phyloP scores from a whole-genome alignment of 192 early-diverging fungal genomes.

The Bifiguratus adelaidae region DNA sequence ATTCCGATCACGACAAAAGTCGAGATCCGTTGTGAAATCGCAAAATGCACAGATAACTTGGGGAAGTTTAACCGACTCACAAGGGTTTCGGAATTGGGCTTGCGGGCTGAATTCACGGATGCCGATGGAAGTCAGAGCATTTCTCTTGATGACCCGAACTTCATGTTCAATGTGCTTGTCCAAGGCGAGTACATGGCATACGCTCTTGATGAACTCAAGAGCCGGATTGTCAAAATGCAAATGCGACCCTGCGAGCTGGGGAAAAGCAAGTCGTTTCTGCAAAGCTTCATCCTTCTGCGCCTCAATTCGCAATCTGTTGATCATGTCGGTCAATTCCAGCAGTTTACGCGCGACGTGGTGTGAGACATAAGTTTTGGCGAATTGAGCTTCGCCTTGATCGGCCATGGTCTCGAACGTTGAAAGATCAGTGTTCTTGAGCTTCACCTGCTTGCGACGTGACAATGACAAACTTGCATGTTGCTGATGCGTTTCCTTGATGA shows the following conservation, averaged over 20 bases:
- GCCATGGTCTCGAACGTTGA: slow-evolving; percentile 19
- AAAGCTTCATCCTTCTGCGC: neutral
- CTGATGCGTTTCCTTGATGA: slow-evolving; percentile 48
- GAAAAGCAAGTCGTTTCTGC: slow-evolving; percentile 20
- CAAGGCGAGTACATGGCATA: slow-evolving; percentile 68
- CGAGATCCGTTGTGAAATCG: slow-evolving; percentile 75
- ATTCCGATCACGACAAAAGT: slow-evolving; percentile 77
- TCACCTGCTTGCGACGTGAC: slow-evolving; percentile 7
- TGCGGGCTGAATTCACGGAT: slow-evolving; percentile 71
- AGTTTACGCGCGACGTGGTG: slow-evolving; percentile 53
- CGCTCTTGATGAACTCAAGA: slow-evolving; percentile 75
- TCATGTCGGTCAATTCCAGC: slow-evolving; percentile 46
- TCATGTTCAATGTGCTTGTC: slow-evolving; percentile 61
- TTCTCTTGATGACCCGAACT: slow-evolving; percentile 74
- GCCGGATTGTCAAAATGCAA: slow-evolving; percentile 54
- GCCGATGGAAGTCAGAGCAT: slow-evolving; percentile 59
- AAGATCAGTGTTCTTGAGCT: slow-evolving; percentile 20
- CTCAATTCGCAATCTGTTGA: slow-evolving; percentile 28
- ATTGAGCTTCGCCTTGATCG: slow-evolving; percentile 14
- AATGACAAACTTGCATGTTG: slow-evolving; percentile 24
- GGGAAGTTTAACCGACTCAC: slow-evolving; percentile 62
- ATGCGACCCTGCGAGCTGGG: slow-evolving; percentile 52
- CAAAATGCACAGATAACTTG: slow-evolving; percentile 87
- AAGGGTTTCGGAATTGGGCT: slow-evolving; percentile 76
- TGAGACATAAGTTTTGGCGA: slow-evolving; percentile 38